Percentiles rank a stretch among this genome's conserved stretches.
Conservation (phyloP, 805 yeast species). For the Spathaspora arborariae region DNA sequence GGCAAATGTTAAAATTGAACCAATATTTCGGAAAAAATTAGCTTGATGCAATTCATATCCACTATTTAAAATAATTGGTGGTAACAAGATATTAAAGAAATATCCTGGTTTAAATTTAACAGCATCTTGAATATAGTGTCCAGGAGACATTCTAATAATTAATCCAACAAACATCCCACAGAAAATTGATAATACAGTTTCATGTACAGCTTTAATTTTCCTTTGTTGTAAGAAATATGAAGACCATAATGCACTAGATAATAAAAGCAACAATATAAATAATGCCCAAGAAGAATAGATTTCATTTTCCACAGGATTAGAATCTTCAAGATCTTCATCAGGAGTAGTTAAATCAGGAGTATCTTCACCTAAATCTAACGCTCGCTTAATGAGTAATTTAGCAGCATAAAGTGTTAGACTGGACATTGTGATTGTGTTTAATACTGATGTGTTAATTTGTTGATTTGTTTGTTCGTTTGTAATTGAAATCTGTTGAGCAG, state of each 20-base stretch:
- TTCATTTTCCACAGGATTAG: constrained; percentile 89
- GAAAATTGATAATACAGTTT: constrained; percentile 91
- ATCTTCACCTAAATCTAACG: constrained; percentile 35
- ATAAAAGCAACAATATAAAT: constrained; percentile 73
- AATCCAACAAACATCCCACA: constrained; percentile 96
- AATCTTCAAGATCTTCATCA: constrained; percentile 53
- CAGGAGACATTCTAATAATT: constrained; percentile 86
- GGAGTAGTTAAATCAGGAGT: constrained; percentile 41
- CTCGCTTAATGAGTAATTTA: constrained; percentile 30
- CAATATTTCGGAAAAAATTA: constrained; percentile 88
- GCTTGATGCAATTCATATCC: constrained; percentile 97
- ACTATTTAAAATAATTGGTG: constrained; percentile 93
- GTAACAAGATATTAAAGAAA: constrained; percentile 88
- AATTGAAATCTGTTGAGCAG: too few species aligned
- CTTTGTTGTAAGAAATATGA: constrained; percentile 88
- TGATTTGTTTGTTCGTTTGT: background rate
- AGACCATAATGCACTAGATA: constrained; percentile 92
- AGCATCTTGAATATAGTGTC: constrained; percentile 95
- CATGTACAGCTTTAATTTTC: constrained; percentile 93
- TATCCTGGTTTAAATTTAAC: constrained; percentile 93
- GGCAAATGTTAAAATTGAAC: constrained; percentile 88
- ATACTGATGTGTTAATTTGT: background rate
- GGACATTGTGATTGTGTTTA: constrained; percentile 17
- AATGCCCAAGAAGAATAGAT: constrained; percentile 97
- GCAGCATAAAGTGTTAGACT: constrained; percentile 23